Conservation (phyloP, 345 rosid species). For the Euphorbia pulcherrima region DNA sequence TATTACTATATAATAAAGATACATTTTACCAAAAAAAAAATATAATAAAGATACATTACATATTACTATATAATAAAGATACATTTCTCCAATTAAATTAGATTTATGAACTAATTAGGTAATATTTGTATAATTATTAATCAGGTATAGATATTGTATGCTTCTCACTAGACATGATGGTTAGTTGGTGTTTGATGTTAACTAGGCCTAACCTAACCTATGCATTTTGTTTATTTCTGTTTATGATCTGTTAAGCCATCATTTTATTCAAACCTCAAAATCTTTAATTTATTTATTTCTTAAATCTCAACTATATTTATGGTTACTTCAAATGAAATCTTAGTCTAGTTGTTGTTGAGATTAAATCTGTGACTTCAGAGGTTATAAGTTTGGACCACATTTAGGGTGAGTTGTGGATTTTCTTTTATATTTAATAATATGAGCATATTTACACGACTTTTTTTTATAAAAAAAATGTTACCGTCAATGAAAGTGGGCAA, state of each 20-base stretch:
- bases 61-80: background rate
- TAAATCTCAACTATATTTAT: no score
- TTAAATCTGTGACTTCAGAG: no score
- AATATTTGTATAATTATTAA: background rate
- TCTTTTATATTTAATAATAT: no score
- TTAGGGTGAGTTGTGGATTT: no score
- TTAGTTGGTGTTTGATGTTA: slow-evolving; percentile 8
- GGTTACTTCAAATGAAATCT: no score
- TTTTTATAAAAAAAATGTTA: background rate
- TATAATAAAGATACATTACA: no score
- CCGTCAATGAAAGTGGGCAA: background rate
- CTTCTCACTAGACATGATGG: background rate
- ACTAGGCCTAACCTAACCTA: slow-evolving; percentile 1
- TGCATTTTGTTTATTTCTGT: no score
- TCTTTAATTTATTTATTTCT: background rate
- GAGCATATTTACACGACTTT: no score
- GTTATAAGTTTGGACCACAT: no score
- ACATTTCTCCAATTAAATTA: background rate
- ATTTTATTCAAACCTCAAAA: background rate
- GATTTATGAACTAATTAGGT: background rate
- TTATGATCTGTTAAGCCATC: background rate
- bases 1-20: background rate
- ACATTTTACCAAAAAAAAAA: no score
- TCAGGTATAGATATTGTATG: background rate
- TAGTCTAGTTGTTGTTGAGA: no score